Conservation (phyloP, 2,329 filamentous ascomycete species). For the Leptographium lundbergii region DNA sequence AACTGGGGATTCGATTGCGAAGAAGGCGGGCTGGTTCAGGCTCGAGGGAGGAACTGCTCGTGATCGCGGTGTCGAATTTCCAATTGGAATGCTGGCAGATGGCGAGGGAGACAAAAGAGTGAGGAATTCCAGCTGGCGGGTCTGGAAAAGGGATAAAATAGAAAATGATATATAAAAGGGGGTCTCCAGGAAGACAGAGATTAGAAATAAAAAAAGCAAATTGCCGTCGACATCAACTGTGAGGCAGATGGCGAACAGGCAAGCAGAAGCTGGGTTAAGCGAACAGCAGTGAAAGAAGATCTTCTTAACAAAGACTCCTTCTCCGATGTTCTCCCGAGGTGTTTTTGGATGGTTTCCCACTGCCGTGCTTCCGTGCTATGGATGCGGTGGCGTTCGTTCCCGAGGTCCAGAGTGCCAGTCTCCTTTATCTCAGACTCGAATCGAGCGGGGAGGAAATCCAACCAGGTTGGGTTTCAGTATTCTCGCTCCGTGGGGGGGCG, state of each 20-base stretch:
- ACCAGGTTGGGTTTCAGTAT: not conserved
- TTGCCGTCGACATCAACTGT: not conserved
- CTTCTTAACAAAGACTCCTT: constrained; percentile 1
- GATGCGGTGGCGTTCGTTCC: not conserved
- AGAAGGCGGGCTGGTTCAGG: too few relatives aligned
- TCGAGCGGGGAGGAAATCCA: not conserved
- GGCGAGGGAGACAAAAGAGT: constrained; percentile 1
- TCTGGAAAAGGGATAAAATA: constrained; percentile 3
- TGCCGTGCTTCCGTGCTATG: not conserved
- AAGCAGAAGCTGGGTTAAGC: not conserved
- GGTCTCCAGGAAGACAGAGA: not conserved
- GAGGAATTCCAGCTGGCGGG: constrained; percentile 2
- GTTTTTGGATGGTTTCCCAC: not conserved
- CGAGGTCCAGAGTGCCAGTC: not conserved
- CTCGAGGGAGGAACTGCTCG: not conserved
- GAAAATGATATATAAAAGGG: constrained; percentile 2
- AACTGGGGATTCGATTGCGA: too few relatives aligned
- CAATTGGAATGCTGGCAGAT: constrained; percentile 7
- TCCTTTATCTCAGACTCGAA: not conserved
- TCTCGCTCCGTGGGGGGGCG: not conserved
- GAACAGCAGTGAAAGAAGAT: not conserved
- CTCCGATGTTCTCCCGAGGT: not conserved
- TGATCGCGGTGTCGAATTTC: not conserved
- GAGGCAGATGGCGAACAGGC: constrained; percentile 1
- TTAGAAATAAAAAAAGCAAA: not conserved